Conservation (phyloP, 768 basidiomycete species). For the Calocera viscosa region DNA sequence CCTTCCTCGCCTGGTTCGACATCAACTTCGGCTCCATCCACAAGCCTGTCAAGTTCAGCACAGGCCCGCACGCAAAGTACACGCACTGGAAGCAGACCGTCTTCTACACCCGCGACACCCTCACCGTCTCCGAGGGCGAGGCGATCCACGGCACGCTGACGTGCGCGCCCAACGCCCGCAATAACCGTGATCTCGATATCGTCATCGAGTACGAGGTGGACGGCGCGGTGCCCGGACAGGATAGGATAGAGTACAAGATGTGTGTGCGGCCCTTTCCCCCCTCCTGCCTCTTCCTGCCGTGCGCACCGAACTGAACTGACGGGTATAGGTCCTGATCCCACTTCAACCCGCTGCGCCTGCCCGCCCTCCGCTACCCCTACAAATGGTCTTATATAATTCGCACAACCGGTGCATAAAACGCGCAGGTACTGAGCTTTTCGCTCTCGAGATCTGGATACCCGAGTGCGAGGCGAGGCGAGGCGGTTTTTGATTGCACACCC, state of each 20-base stretch:
- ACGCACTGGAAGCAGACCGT: conserved; percentile 99
- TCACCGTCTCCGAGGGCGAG: conserved; percentile 55
- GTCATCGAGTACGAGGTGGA: conserved; percentile 54
- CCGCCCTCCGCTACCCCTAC: background rate
- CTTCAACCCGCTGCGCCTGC: background rate
- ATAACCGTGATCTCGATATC: conserved; percentile 94
- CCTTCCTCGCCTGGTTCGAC: conserved; percentile 99
- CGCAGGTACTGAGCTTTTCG: background rate
- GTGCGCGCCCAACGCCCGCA: conserved; percentile 81
- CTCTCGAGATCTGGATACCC: too few relatives aligned
- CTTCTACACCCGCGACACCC: conserved; percentile 80
- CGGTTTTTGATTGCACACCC: too few relatives aligned
- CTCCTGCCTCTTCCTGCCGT: background rate
- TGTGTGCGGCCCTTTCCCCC: conserved; percentile 11
- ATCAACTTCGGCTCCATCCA: conserved; percentile 92
- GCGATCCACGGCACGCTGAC: conserved; percentile 55
- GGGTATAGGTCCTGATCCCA: background rate
- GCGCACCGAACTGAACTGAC: background rate
- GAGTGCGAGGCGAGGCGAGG: too few relatives aligned
- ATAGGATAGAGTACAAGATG: conserved; percentile 31
- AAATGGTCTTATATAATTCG: background rate
- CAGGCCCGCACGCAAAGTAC: conserved; percentile 93
- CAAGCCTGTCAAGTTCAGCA: conserved; percentile 90
- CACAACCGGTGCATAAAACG: background rate
- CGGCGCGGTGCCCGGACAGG: conserved; percentile 22